Evolutionary conservation across 257 asterid species (phyloP).

Genomic region (Scutellaria minor): DNA sequence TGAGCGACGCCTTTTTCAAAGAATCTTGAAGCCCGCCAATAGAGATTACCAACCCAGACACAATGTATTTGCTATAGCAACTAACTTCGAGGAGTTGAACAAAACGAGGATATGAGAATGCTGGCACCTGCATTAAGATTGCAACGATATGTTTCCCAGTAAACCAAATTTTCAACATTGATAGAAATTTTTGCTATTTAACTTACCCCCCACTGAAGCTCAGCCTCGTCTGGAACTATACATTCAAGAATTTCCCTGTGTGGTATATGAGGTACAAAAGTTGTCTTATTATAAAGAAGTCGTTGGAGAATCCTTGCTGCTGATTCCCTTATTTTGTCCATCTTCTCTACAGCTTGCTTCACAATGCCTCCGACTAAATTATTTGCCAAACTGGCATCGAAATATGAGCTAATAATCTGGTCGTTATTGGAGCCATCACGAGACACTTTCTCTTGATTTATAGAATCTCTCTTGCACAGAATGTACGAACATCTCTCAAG

Average conservation of each 20-base stretch:
- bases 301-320: conserved; percentile 84
- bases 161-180: conserved; percentile 25
- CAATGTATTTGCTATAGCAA: conserved; percentile 74
- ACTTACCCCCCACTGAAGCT: conserved; percentile 85
- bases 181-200: conserved; percentile 15
- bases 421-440: conserved; percentile 37
- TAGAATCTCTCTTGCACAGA: conserved; percentile 66
- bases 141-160: conserved; percentile 31
- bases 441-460: conserved; percentile 39
- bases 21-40: conserved; percentile 95
- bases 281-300: conserved; percentile 59
- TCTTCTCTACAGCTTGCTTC: conserved; percentile 96
- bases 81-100: conserved; percentile 69
- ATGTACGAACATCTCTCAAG: conserved; percentile 89
- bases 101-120: conserved; percentile 77
- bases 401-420: conserved; percentile 42
- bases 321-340: conserved; percentile 87
- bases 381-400: conserved; percentile 66
- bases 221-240: conserved; percentile 64
- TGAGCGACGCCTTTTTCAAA: conserved; percentile 72
- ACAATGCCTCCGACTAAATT: conserved; percentile 67
- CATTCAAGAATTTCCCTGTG: conserved; percentile 64
- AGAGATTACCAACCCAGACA: conserved; percentile 86
- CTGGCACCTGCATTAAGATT: conserved; percentile 70
- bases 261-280: conserved; percentile 68